phyloP scores from a whole-genome alignment of 2,329 filamentous ascomycete species.

The Trichothecium sympodiale region DNA sequence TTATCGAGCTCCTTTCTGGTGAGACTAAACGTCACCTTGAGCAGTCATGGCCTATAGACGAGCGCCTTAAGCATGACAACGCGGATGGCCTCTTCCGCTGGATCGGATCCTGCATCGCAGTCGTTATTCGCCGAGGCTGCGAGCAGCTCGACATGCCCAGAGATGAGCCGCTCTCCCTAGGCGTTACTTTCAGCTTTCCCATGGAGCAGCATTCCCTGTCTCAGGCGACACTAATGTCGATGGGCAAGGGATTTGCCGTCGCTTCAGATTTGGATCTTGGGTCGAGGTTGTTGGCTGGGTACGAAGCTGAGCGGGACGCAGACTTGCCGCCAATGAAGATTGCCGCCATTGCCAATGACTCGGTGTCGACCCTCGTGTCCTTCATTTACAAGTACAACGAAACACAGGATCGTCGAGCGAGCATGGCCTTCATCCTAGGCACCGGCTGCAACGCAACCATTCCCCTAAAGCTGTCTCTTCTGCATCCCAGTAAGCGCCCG shows the following conservation, averaged over 20 bases:
- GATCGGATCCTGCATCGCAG: slow-evolving; percentile 68
- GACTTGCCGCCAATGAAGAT: slow-evolving; percentile 56
- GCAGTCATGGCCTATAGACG: slow-evolving; percentile 62
- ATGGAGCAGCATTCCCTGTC: slow-evolving; percentile 54
- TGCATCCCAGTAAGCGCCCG: slow-evolving; percentile 53
- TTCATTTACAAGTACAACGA: slow-evolving; percentile 62
- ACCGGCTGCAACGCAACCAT: slow-evolving; percentile 77
- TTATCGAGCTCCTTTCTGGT: slow-evolving; percentile 43
- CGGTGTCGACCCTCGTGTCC: slow-evolving; percentile 68
- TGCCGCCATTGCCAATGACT: slow-evolving; percentile 70
- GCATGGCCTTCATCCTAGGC: slow-evolving; percentile 72
- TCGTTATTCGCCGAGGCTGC: slow-evolving; percentile 53
- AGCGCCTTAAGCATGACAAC: slow-evolving; percentile 63
- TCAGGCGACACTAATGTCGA: slow-evolving; percentile 52
- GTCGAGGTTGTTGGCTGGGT: slow-evolving; percentile 46
- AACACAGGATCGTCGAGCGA: slow-evolving; percentile 48
- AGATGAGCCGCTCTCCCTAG: slow-evolving; percentile 44
- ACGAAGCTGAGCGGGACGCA: slow-evolving; percentile 25
- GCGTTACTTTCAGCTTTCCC: slow-evolving; percentile 61
- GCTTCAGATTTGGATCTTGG: slow-evolving; percentile 49
- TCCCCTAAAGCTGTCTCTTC: slow-evolving; percentile 49
- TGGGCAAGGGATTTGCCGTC: slow-evolving; percentile 62
- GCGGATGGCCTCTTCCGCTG: slow-evolving; percentile 68
- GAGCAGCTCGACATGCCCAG: slow-evolving; percentile 27
- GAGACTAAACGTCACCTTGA: slow-evolving; percentile 52